phyloP scores from a whole-genome alignment of 1,139 yeast species.

The Pichia cactophila region DNA sequence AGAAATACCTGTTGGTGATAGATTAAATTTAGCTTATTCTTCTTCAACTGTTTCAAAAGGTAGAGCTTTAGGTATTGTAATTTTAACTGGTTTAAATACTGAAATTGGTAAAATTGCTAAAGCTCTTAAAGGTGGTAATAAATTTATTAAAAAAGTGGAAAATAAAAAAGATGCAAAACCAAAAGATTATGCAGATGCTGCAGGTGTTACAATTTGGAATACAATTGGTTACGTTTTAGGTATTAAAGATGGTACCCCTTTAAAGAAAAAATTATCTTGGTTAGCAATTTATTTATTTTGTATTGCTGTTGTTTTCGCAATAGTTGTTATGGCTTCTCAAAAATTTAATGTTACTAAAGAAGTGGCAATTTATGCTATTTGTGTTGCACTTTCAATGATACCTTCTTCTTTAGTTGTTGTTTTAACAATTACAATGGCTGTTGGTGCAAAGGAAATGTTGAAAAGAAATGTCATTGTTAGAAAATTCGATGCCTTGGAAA shows the following conservation, averaged over 20 bases:
- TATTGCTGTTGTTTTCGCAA: constrained; percentile 69
- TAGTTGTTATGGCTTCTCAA: constrained; percentile 75
- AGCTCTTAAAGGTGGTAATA: constrained; percentile 41
- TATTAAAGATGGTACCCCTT: constrained; percentile 68
- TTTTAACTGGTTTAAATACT: constrained; percentile 61
- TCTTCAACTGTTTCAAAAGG: constrained; percentile 73
- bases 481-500: constrained; percentile 71
- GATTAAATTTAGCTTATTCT: constrained; percentile 65
- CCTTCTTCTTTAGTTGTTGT: constrained; percentile 79
- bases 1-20: constrained; percentile 64
- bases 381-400: constrained; percentile 77
- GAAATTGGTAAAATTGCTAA: constrained; percentile 75
- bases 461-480: constrained; percentile 65
- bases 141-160: constrained; percentile 30
- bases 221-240: constrained; percentile 66
- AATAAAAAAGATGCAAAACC: constrained; percentile 31
- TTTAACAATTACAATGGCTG: constrained; percentile 79
- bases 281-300: constrained; percentile 62
- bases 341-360: constrained; percentile 56
- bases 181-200: constrained; percentile 45
- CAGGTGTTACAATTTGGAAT: constrained; percentile 39
- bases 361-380: constrained; percentile 77
- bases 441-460: constrained; percentile 77
- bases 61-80: constrained; percentile 63
- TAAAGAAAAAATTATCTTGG: constrained; percentile 60